Evolutionary conservation across 495 filamentous ascomycete species (phyloP), one percentile per base, ranked within the genome.

Genomic region (Podospora pseudopauciseta): DNA sequence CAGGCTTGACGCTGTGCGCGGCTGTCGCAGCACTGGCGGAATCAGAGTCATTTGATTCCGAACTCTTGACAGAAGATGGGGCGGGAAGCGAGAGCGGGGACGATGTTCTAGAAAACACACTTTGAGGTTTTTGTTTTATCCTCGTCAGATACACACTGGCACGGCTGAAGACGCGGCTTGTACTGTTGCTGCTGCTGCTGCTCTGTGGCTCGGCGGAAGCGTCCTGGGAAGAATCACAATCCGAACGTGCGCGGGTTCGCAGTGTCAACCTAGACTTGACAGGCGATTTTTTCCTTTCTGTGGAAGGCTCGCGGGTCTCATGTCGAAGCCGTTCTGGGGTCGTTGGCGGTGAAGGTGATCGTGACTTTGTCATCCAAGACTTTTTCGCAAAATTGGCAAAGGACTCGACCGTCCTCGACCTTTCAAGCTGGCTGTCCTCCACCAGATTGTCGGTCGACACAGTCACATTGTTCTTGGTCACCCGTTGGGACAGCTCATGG

Each of bases 381-480:
- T 86, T 86, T 69, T 85, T 86, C 15, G 89, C 87, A 70, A 92
- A 84, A 67, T 81, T 87, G 67, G 87, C 85, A 72, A 92, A 83
- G 30, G 89, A 86, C 56, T 87, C 88, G 72, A 89, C 85, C 4
- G 65, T 75, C 66, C 75, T 76, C 19, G 78, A 70, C 28, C 73
- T 69, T 27, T 82, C 78, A 56, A 74, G 55, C 13, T 71, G 32
- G 15, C 67, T 72, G 7, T 67, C 69, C 57, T 27, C 68, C 20
- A 54, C 32, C 13, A 61, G 26, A 49, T 49, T 59, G 9, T 71
- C 68, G 15, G 67, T 60, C 55, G 28, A 39, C 16, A 63, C 63
- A 5, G 53, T 67, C 61, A 68, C 77, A 75, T 77, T 67, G 63
- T 77, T 68, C 53, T 66, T 72, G 20, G 64, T 54, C 67, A 69